Conservation (phyloP, 2,329 filamentous ascomycete species). For the Venturia effusa region DNA sequence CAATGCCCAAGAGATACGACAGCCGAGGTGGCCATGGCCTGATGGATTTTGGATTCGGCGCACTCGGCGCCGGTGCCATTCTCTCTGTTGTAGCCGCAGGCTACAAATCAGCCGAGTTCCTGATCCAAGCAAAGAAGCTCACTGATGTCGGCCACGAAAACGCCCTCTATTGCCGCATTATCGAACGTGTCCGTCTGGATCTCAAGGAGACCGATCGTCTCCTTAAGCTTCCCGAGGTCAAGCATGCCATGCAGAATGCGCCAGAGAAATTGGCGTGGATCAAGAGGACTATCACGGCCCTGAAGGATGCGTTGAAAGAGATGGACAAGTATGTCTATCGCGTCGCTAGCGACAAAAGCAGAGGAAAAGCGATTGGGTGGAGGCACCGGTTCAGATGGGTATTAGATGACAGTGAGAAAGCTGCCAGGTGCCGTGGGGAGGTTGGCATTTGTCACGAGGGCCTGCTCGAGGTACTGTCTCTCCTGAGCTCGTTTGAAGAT, state of each 20-base stretch:
- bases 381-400: constrained; percentile 27
- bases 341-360: constrained; percentile 23
- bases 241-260: constrained; percentile 26
- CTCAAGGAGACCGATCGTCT: constrained; percentile 28
- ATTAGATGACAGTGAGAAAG: constrained; percentile 29
- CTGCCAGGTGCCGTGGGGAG: constrained; percentile 27
- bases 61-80: constrained; percentile 23
- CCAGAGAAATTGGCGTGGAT: constrained; percentile 28
- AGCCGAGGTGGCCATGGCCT: neutral
- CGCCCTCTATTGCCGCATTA: constrained; percentile 28
- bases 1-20: constrained; percentile 2
- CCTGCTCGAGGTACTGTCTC: constrained; percentile 25
- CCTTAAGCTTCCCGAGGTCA: constrained; percentile 25
- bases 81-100: constrained; percentile 24
- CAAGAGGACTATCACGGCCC: constrained; percentile 25
- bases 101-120: constrained; percentile 28
- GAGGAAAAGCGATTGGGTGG: constrained; percentile 25
- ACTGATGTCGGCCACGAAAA: constrained; percentile 27
- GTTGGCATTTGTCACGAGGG: constrained; percentile 23
- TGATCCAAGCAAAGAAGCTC: constrained; percentile 25
- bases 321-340: constrained; percentile 27
- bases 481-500: constrained; percentile 22
- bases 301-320: constrained; percentile 26
- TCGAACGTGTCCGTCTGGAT: constrained; percentile 25
- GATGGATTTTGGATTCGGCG: constrained; percentile 15